These are phyloP conservation scores for Paramecium octaurelia DNA, from an alignment of 73 alveolate genomes.

Conservation along the genomic window DNA sequence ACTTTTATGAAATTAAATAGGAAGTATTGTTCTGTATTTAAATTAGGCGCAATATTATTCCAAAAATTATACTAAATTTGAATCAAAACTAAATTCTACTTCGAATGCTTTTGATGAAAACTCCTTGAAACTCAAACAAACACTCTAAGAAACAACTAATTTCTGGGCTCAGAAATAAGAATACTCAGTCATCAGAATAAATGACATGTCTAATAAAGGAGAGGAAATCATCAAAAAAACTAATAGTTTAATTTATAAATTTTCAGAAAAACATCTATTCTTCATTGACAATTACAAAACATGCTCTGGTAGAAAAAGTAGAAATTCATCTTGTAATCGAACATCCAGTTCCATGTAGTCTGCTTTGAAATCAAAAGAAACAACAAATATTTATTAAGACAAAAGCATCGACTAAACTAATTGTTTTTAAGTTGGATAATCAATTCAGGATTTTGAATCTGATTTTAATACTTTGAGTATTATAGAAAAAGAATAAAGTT, in stretches of 20 bases:
- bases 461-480: not conserved
- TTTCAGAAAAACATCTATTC: not conserved
- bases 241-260: not conserved
- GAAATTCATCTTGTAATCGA: not conserved
- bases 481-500: not conserved
- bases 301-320: not conserved
- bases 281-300: not conserved
- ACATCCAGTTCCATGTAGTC: not conserved
- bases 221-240: not conserved
- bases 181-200: not conserved
- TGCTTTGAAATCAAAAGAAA: not conserved
- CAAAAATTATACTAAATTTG: not conserved
- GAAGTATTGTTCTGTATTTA: not conserved
- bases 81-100: not conserved
- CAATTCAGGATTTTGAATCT: not conserved
- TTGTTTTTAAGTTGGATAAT: not conserved
- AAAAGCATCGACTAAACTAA: not conserved
- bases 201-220: not conserved
- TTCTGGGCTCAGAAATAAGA: not conserved
- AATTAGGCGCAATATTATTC: not conserved
- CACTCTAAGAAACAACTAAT: not conserved
- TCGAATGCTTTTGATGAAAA: not conserved
- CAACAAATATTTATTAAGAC: not conserved
- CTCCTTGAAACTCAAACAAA: not conserved
- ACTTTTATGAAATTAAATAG: not conserved